Percentiles rank a stretch among this genome's conserved stretches.
Evolutionary conservation across 2,329 filamentous ascomycete species (phyloP).

Genomic region (Calonectria pauciramosa): DNA sequence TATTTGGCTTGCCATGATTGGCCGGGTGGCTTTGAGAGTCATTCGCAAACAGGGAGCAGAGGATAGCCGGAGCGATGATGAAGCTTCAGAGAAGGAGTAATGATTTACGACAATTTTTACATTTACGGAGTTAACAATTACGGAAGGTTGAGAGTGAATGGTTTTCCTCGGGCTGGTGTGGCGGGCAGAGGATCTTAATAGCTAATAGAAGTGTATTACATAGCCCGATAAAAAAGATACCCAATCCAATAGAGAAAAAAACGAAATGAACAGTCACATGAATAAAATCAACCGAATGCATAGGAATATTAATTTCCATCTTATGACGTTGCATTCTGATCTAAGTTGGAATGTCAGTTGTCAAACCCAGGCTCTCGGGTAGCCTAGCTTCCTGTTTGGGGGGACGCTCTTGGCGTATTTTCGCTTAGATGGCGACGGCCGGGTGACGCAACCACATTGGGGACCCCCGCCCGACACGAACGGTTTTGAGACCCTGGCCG

Average conservation of each 20-base stretch:
- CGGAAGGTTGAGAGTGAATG: neutral
- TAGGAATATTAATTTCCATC: neutral
- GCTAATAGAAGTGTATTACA: neutral
- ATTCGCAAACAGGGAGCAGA: constrained; percentile 22
- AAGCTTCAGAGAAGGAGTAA: constrained; percentile 15
- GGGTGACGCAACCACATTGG: neutral
- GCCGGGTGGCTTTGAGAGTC: constrained; percentile 21
- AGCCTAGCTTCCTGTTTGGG: neutral
- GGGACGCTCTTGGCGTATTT: neutral
- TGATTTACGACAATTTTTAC: neutral
- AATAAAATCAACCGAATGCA: neutral
- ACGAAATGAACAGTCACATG: neutral
- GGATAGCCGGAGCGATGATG: constrained; percentile 29
- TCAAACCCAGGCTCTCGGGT: neutral
- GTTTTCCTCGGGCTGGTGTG: too few relatives aligned
- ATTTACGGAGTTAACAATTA: neutral
- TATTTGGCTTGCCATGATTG: constrained; percentile 30
- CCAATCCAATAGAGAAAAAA: neutral
- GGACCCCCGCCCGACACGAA: neutral
- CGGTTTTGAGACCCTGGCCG: neutral
- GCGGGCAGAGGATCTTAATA: neutral
- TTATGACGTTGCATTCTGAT: neutral
- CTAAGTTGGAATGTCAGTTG: neutral
- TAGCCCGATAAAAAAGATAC: neutral
- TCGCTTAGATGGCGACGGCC: neutral